Evolutionary conservation across 805 yeast species (phyloP).

Genomic region (Isabelozyma rhagii): DNA sequence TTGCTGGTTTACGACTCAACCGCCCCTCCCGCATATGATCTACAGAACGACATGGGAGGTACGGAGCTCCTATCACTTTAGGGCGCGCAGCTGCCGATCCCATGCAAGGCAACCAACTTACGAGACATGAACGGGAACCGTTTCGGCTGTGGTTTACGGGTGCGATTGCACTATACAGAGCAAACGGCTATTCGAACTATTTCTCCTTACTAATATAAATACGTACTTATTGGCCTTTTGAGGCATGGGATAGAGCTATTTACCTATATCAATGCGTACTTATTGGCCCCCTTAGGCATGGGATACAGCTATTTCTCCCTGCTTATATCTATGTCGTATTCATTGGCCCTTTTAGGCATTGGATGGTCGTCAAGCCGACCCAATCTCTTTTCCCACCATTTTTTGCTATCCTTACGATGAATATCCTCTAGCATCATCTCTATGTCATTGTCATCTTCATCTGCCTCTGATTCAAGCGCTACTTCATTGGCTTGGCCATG

Average conservation of each 20-base stretch:
- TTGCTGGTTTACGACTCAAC: background rate
- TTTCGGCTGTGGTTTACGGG: background rate
- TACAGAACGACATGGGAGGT: no score
- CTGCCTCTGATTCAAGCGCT: conserved; percentile 9
- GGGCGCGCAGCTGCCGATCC: background rate
- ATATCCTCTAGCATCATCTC: conserved; percentile 62
- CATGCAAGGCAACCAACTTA: background rate
- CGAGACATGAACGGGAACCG: background rate
- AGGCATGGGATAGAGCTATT: no score
- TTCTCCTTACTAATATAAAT: no score
- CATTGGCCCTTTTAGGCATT: conserved; percentile 6
- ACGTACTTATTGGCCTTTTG: no score
- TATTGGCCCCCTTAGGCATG: no score
- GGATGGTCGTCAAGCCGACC: conserved; percentile 26
- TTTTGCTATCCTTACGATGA: conserved; percentile 49
- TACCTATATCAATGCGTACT: no score
- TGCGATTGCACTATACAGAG: background rate
- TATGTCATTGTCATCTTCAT: conserved; percentile 20
- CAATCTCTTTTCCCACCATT: conserved; percentile 52
- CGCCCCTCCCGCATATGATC: background rate
- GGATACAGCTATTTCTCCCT: background rate
- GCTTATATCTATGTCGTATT: conserved; percentile 8
- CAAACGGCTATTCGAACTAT: no score
- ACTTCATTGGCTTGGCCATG: conserved; percentile 15
- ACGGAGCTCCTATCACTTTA: no score